Evolutionary conservation across 371 early-diverging fungal species (phyloP), one percentile per base, ranked within the genome.

Genomic region (Mortierella sp.): DNA sequence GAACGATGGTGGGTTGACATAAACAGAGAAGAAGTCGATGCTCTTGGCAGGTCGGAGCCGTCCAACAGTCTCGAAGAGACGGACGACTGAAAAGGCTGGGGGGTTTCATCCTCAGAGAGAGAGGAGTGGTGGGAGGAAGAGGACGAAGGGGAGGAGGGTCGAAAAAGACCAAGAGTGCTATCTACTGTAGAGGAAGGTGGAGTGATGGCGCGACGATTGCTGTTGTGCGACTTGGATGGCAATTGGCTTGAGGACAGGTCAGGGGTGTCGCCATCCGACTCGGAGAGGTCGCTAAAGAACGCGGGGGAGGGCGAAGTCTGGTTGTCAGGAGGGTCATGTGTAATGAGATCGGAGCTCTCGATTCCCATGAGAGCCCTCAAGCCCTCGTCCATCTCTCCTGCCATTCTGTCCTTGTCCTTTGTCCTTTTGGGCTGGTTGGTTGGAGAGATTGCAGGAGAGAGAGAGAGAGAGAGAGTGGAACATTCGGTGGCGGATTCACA

Each of bases 321-420:
- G 25, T 30, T 60, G 1, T 25, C 57, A 4, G 64, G 52, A n/a
- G 66, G 70, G 25, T 69, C 62, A 57, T 74, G 69, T 19, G 26
- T 44, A 15, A 51, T 19, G 18, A 47, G 26, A 64, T 68, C 72
- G 44, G 37, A 3, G 9, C 67, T 72, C 44, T 77, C 77, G 57
- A 77, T 68, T 55, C 77, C 77, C 77, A 77, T 77, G 58, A 77
- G 72, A 28, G 77, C 72, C 77, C 72, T 77, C 37, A 77, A 66
- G 53, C 63, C 66, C 62, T 72, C 72, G 66, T 77, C 77, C 77
- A 77, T 77, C 37, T 37, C 37, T 37, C 37, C 37, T 37, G 37
- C 3, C 37, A 37, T 37, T 37, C 37, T 37, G 37, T 37, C 37
- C 37, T 37, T 37, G 37, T 37, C 37, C 37, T 37, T 37, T 37